A percentile compares a stretch with the other conserved stretches of the same genome.
These are phyloP conservation scores for Gomphus bonarii DNA, from an alignment of 1,284 basidiomycete genomes.

Conservation along the genomic window DNA sequence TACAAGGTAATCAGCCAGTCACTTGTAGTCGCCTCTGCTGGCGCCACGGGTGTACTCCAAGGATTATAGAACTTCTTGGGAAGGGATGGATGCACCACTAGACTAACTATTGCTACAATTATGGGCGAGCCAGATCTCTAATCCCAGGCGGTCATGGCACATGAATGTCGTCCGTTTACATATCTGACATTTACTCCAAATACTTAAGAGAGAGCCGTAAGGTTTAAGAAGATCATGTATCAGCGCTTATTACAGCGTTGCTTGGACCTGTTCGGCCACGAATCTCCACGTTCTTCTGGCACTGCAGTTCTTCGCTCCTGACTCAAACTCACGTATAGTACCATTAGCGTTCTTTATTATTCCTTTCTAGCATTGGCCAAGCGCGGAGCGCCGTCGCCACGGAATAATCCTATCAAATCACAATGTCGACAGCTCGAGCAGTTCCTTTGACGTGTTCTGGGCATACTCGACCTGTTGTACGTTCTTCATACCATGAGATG, in stretches of 20 bases:
- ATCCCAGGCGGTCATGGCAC: too few species aligned
- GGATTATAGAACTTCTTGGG: slow-evolving; percentile 1
- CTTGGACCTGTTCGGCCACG: neutral
- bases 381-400: slow-evolving; percentile 9
- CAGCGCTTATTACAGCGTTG: neutral
- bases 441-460: slow-evolving; percentile 11
- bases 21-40: neutral
- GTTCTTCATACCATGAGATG: neutral
- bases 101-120: too few species aligned
- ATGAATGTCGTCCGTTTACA: too few species aligned
- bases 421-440: slow-evolving; percentile 9
- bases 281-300: neutral
- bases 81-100: neutral
- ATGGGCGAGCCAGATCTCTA: neutral
- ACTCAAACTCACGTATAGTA: neutral
- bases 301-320: neutral
- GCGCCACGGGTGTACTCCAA: neutral
- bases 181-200: too few species aligned
- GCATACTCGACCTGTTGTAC: slow-evolving; percentile 9
- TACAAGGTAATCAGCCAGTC: slow-evolving; percentile 28
- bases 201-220: too few species aligned
- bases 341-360: neutral
- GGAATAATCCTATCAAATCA: slow-evolving; percentile 8
- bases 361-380: slow-evolving; percentile 5
- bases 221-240: neutral